These are phyloP conservation scores for Candida schatavii DNA, from an alignment of 805 yeast genomes.

Conservation along the genomic window DNA sequence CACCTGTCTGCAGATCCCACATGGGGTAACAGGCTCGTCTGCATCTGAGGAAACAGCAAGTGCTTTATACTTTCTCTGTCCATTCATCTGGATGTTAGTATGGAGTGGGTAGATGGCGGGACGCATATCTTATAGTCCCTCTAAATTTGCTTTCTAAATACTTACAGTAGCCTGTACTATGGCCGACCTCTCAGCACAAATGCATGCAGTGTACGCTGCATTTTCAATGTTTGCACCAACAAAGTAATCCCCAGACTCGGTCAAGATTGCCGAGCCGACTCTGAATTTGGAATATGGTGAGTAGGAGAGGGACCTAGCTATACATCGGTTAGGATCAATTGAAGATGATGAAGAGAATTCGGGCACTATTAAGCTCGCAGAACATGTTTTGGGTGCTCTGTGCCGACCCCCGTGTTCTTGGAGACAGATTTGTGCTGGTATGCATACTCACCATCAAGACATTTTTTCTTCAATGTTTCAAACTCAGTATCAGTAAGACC, in stretches of 20 bases:
- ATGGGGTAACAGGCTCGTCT: constrained; percentile 67
- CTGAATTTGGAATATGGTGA: constrained; percentile 74
- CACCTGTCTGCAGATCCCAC: constrained; percentile 92
- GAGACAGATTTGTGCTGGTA: neutral
- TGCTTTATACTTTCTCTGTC: constrained; percentile 47
- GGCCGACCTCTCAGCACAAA: constrained; percentile 42
- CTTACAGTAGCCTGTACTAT: constrained; percentile 32
- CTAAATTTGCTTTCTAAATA: constrained; percentile 7
- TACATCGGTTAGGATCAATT: too few relatives aligned
- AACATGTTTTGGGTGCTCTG: too few relatives aligned
- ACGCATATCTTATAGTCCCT: too few relatives aligned
- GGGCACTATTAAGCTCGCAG: too few relatives aligned
- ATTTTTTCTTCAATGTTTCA: constrained; percentile 12
- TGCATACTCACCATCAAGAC: constrained; percentile 21
- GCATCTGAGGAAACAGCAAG: constrained; percentile 67
- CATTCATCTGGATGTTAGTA: constrained; percentile 24
- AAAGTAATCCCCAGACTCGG: constrained; percentile 46
- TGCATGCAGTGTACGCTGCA: constrained; percentile 73
- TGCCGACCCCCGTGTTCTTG: too few relatives aligned
- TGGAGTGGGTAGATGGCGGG: neutral
- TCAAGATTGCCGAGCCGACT: constrained; percentile 77
- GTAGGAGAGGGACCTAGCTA: constrained; percentile 54
- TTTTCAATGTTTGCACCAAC: constrained; percentile 90
- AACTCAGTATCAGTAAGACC: constrained; percentile 22
- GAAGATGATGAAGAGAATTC: too few relatives aligned